phyloP scores from a whole-genome alignment of 148 eudicot species.

The Fagopyrum tataricum region DNA sequence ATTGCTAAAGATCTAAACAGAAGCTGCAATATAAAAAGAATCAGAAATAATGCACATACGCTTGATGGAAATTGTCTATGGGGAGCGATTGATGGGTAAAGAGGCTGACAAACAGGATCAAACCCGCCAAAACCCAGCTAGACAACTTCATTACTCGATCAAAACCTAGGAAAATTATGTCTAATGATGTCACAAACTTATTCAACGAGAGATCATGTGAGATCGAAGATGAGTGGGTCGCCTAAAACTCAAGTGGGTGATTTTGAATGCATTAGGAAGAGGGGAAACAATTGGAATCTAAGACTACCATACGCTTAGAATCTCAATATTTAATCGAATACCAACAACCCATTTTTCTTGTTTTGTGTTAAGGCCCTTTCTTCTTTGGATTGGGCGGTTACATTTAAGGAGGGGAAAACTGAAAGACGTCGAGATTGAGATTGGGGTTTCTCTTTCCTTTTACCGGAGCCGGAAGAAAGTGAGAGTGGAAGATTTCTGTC shows the following conservation, averaged over 20 bases:
- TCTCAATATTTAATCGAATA: conserved; percentile 1
- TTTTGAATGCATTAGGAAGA: conserved; percentile 10
- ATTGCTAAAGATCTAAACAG: not conserved
- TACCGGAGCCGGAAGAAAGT: too few species aligned
- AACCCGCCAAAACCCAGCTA: conserved; percentile 33
- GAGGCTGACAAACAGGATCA: conserved; percentile 18
- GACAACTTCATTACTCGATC: conserved; percentile 37
- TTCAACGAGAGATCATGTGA: conserved; percentile 9
- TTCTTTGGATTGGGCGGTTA: not conserved
- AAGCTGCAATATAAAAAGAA: not conserved
- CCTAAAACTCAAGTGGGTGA: not conserved
- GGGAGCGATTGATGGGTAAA: conserved; percentile 38
- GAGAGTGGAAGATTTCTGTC: not conserved
- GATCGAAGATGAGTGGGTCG: conserved; percentile 17
- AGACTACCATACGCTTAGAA: conserved; percentile 15
- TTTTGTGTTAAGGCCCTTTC: not conserved
- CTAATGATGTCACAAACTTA: not conserved
- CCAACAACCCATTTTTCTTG: not conserved
- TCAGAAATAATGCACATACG: conserved; percentile 42
- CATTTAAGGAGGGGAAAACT: not conserved
- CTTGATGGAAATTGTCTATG: conserved; percentile 51
- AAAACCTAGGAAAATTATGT: not conserved
- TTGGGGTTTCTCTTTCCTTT: too few species aligned
- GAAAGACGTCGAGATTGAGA: not conserved
- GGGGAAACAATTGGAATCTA: conserved; percentile 11